A percentile compares a stretch with the other conserved stretches of the same genome.
These are phyloP conservation scores for Cystobasidiaceae sp. DNA, from an alignment of 1,284 basidiomycete genomes.

Conservation along the genomic window DNA sequence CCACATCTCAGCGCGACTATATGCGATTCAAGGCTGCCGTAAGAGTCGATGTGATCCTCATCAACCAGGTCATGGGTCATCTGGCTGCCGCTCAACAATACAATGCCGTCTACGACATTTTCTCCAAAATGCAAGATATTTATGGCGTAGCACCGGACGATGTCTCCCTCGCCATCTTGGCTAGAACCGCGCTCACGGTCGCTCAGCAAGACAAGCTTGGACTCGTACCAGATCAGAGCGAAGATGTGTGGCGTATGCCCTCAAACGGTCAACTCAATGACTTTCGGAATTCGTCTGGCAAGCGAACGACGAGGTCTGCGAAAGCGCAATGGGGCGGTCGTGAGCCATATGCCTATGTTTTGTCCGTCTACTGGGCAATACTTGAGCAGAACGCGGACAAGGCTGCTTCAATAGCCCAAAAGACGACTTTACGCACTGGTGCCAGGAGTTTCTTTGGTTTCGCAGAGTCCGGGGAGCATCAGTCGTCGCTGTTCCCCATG, in stretches of 20 bases:
- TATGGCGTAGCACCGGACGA: constrained; percentile 57
- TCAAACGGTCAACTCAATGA: neutral
- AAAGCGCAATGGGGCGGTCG: constrained; percentile 9
- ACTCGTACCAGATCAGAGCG: neutral
- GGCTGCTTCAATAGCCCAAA: neutral
- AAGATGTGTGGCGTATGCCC: neutral
- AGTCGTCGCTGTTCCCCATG: too few species aligned
- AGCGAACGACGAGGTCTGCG: neutral
- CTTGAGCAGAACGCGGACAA: constrained; percentile 1
- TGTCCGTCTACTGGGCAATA: constrained; percentile 17
- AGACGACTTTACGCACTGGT: neutral
- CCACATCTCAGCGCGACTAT: too few species aligned
- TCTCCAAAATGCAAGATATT: constrained; percentile 56
- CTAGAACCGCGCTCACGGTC: constrained; percentile 52
- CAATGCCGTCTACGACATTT: constrained; percentile 59
- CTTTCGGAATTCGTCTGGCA: too few species aligned
- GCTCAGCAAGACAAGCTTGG: neutral
- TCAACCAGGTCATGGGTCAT: constrained; percentile 56
- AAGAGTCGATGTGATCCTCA: constrained; percentile 34
- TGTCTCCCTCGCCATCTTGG: constrained; percentile 56
- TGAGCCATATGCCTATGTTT: constrained; percentile 34
- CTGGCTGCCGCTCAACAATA: constrained; percentile 55
- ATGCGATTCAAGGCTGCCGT: constrained; percentile 22
- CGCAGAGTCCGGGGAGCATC: too few species aligned
- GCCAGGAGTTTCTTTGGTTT: neutral